Percentiles rank a stretch among this genome's conserved stretches.
Evolutionary conservation across 345 rosid species (phyloP).

Genomic region (Syzygium oleosum): DNA sequence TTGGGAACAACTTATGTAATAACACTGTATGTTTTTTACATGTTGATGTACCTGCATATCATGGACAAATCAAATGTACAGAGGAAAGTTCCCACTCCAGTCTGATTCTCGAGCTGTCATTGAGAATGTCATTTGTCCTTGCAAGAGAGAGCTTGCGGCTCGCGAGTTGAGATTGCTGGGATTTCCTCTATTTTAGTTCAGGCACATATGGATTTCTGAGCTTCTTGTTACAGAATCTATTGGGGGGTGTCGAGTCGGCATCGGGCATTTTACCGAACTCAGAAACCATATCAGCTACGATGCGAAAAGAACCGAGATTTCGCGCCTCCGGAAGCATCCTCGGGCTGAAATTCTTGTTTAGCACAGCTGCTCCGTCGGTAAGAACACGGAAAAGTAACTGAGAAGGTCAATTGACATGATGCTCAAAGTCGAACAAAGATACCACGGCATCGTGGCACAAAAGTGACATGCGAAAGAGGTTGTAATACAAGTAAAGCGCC

Average conservation of each 20-base stretch:
- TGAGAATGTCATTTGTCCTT: neutral
- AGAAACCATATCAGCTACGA: neutral
- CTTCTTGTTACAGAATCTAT: neutral
- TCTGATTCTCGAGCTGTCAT: neutral
- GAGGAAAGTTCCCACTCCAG: neutral
- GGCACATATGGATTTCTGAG: neutral
- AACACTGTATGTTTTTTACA: neutral
- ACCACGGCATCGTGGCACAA: neutral
- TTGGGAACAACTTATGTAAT: neutral
- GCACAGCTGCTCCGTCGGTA: neutral
- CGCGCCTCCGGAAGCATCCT: neutral
- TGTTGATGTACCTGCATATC: neutral
- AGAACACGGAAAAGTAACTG: neutral
- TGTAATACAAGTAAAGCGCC: neutral
- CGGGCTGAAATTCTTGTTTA: neutral
- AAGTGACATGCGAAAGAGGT: neutral
- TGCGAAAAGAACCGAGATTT: neutral
- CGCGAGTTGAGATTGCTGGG: neutral
- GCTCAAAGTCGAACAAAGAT: neutral
- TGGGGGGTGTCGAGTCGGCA: neutral
- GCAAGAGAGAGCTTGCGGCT: neutral
- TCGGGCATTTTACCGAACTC: neutral
- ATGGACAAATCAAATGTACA: neutral
- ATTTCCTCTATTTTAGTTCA: too few relatives aligned
- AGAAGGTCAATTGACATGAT: neutral